Percentiles rank a stretch among this genome's conserved stretches.
phyloP scores from a whole-genome alignment of 768 basidiomycete species.

The Calocera viscosa region DNA sequence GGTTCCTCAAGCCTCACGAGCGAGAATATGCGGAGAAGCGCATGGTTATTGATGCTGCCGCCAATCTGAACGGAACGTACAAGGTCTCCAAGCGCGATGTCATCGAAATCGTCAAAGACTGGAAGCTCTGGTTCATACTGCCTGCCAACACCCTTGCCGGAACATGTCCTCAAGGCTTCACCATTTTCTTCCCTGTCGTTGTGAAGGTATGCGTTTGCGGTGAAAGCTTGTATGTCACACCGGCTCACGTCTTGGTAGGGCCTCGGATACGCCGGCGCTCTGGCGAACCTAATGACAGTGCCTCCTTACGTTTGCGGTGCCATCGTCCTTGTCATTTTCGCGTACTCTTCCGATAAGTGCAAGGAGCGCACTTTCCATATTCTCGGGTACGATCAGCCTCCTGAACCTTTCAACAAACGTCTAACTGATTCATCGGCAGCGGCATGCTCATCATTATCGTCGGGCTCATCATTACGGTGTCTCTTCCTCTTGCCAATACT shows the following conservation, averaged over 20 bases:
- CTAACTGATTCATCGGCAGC: background rate
- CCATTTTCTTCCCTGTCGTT: background rate
- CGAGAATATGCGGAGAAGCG: background rate
- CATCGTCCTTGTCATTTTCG: slow-evolving; percentile 30
- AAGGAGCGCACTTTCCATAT: background rate
- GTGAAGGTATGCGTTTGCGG: background rate
- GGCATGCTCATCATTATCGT: background rate
- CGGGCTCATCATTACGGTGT: background rate
- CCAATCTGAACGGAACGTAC: background rate
- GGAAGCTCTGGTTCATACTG: background rate
- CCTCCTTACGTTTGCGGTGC: slow-evolving; percentile 32
- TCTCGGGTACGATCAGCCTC: background rate
- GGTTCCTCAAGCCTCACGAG: background rate
- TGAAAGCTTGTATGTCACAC: background rate
- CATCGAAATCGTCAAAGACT: background rate
- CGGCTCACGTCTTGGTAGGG: slow-evolving; percentile 20
- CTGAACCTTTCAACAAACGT: background rate
- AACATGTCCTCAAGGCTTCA: background rate
- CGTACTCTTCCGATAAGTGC: slow-evolving; percentile 26
- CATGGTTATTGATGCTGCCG: background rate
- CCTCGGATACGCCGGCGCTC: slow-evolving; percentile 41
- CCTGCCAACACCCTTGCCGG: background rate
- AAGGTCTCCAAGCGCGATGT: background rate
- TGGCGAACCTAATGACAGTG: slow-evolving; percentile 25
- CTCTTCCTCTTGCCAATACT: background rate